These are phyloP conservation scores for Thuja plicata DNA, from an alignment of 83 land plant species.

Conservation along the genomic window DNA sequence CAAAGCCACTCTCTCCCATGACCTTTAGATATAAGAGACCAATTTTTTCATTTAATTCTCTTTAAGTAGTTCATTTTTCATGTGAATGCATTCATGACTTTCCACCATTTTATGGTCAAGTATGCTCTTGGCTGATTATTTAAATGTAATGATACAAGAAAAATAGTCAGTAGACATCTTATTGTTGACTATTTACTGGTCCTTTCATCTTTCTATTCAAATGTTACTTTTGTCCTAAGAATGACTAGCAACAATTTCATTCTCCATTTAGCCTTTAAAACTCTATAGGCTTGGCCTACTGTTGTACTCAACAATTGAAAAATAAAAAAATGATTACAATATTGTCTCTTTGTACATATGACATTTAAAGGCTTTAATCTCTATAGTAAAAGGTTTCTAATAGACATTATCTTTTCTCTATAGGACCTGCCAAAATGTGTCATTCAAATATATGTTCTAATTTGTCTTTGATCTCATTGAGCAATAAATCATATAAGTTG, in stretches of 20 bases:
- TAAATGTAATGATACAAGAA: neutral
- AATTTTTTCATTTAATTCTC: too few relatives aligned
- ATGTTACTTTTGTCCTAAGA: neutral
- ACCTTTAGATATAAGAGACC: neutral
- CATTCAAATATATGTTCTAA: too few relatives aligned
- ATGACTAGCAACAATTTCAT: neutral
- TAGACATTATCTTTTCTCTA: neutral
- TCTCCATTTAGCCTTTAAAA: slow-evolving; percentile 53
- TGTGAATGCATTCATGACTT: neutral
- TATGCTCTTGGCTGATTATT: neutral
- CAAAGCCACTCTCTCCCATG: neutral
- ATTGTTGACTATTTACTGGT: neutral
- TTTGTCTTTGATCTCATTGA: neutral
- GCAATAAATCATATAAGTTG: neutral
- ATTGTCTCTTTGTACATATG: neutral
- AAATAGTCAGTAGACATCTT: neutral
- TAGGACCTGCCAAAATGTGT: too few relatives aligned
- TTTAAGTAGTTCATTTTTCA: neutral
- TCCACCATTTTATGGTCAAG: neutral
- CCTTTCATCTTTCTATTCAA: neutral
- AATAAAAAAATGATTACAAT: neutral
- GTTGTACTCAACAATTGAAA: neutral
- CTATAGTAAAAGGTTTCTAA: neutral
- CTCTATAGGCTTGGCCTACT: neutral
- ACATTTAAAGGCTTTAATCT: neutral